Conservation (phyloP, 176 grass and related monocot genomes). For the Paspalum notatum region DNA sequence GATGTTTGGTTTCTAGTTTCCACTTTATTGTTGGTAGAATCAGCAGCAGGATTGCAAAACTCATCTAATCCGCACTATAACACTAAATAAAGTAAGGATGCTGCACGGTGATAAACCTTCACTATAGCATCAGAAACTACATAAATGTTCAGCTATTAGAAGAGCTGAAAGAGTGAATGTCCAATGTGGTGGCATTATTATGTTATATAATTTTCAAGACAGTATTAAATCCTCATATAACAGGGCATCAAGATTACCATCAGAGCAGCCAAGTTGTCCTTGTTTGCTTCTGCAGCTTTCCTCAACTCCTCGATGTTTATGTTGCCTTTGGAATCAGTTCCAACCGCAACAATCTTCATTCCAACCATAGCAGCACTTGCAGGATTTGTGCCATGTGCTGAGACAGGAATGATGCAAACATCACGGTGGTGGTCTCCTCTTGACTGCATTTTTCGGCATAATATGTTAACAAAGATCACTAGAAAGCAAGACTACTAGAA, state of each 20-base stretch:
- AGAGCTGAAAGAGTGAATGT: conserved; percentile 28
- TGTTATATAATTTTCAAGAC: neutral
- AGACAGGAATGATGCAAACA: conserved; percentile 99
- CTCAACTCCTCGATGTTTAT: conserved; percentile 95
- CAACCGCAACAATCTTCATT: conserved; percentile 98
- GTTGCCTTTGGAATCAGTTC: conserved; percentile 97
- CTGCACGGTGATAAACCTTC: neutral
- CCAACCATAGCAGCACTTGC: conserved; percentile 99
- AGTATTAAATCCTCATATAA: conserved; percentile 25
- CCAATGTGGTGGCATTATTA: neutral
- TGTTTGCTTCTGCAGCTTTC: conserved; percentile 92
- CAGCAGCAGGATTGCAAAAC: neutral
- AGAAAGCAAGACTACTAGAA: conserved; percentile 7
- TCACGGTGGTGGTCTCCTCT: conserved; percentile 88
- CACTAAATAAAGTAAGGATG: conserved; percentile 8
- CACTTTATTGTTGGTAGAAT: too few relatives aligned
- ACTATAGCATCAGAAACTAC: conserved; percentile 21
- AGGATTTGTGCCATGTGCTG: conserved; percentile 96
- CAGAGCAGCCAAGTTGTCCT: conserved; percentile 89
- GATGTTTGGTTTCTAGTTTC: neutral
- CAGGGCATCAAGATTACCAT: conserved; percentile 64
- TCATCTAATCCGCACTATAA: neutral
- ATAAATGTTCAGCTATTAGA: conserved; percentile 12
- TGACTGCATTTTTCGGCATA: conserved; percentile 58
- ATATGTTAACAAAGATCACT: conserved; percentile 37